These are phyloP conservation scores for Schoenoplectus triqueter DNA, from an alignment of 202 grass and related monocot genomes.

Conservation along the genomic window DNA sequence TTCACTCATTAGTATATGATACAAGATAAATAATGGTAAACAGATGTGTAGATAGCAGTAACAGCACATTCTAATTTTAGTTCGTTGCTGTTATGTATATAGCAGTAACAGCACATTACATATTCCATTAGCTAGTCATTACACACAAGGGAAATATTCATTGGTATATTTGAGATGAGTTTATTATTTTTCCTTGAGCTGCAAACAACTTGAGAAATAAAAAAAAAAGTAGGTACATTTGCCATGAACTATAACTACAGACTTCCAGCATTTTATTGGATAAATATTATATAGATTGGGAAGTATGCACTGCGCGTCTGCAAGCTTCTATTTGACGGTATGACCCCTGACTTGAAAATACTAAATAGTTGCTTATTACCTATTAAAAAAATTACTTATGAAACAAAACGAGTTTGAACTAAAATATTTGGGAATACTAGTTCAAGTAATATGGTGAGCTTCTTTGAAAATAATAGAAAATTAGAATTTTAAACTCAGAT, in stretches of 20 bases:
- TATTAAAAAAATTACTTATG: background rate
- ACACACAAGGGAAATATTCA: background rate
- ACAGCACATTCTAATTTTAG: background rate
- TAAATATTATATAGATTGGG: background rate
- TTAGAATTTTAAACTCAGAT: background rate
- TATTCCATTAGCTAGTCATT: background rate
- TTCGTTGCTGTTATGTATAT: background rate
- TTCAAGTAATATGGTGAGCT: constrained; percentile 16
- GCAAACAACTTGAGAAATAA: background rate
- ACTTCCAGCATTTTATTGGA: constrained; percentile 6
- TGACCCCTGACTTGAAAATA: constrained; percentile 10
- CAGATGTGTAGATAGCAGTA: too few species aligned
- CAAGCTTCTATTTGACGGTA: constrained; percentile 15
- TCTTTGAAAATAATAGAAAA: background rate
- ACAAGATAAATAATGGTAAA: too few species aligned
- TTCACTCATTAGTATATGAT: too few species aligned
- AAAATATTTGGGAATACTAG: background rate
- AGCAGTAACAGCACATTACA: background rate
- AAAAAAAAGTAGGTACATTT: background rate
- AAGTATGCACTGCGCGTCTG: background rate
- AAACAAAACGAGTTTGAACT: constrained; percentile 15
- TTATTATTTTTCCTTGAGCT: background rate
- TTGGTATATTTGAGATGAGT: constrained; percentile 5
- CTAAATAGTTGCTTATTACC: constrained; percentile 10
- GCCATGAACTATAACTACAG: background rate